Evolutionary conservation across 2,329 filamentous ascomycete species (phyloP), one percentile per base, ranked within the genome.

Genomic region (Alternaria sp.): DNA sequence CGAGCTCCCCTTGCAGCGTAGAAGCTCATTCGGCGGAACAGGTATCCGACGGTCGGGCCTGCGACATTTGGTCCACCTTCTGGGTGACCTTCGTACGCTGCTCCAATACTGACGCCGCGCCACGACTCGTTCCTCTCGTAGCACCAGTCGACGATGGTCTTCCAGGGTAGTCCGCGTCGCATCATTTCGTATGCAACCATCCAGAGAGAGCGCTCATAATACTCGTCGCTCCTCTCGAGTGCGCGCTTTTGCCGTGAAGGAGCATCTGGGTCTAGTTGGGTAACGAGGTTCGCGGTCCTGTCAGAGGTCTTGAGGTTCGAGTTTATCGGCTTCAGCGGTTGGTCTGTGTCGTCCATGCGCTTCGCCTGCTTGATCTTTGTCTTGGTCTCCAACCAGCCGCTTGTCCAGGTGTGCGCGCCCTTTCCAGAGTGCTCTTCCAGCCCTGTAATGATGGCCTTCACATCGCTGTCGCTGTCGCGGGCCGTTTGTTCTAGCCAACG

Each of bases 181-280:
- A 99, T 84, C 83, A 97, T 92, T 77, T 97, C 93, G 82, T 93
- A 98, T 79, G 92, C 95, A n/a, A 92, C 91, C 62, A 94, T 85
- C 94, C 95, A 98, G 48, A 97, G 92, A 3, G 93, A 91, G 54
- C 90, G 88, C 81, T 99, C 95, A 64, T 94, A 95, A 72, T 90
- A 94, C 66, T 93, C 89, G 74, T 99, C 95, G 70, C 94, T 88
- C 25, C 89, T 87, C 74, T 97, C 91, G 41, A 98, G 83, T 51
- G 85, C 88, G 55, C 92, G 87, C 50, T 85, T 85, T 78, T 98
- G 94, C 62, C 95, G 87, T 38, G 89, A 89, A n/a, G 89, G 85
- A 6, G 93, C 92, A 81, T 99, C 95, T 0, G 95, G 95, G 72
- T 99, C 95, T 34, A 99, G 84, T 70, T 97, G 92, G 1, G 93